Evolutionary conservation across 2,329 filamentous ascomycete genomes (phyloP).

Genomic region (Magnaporthiopsis rhizophila): DNA sequence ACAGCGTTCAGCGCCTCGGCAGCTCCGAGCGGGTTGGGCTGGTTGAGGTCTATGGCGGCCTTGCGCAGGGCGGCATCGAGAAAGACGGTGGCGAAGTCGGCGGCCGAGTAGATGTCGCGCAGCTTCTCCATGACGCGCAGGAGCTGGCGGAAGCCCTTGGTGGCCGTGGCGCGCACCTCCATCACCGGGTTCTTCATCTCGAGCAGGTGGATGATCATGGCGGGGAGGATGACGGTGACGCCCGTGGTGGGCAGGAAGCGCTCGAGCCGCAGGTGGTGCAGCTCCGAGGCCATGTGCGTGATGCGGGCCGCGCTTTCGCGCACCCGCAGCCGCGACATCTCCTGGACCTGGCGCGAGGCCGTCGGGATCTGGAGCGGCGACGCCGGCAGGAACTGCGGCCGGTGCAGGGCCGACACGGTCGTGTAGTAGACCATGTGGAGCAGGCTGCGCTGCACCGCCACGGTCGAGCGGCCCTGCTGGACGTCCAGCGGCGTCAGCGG

Average conservation of each 20-base stretch:
- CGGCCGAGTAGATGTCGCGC: conserved; percentile 82
- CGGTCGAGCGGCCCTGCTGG: conserved; percentile 50
- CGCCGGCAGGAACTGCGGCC: conserved; percentile 80
- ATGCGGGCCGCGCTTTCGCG: conserved; percentile 79
- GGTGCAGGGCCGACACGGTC: conserved; percentile 81
- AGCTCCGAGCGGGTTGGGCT: conserved; percentile 24
- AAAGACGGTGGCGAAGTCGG: conserved; percentile 94
- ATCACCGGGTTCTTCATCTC: conserved; percentile 81
- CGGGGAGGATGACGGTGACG: conserved; percentile 82
- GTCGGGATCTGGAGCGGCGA: conserved; percentile 46
- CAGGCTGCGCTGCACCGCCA: conserved; percentile 69
- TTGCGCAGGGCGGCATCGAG: conserved; percentile 87
- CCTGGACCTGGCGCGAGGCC: conserved; percentile 62
- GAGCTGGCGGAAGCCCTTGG: conserved; percentile 80
- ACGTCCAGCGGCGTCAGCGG: conserved; percentile 45
- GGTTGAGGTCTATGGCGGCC: conserved; percentile 64
- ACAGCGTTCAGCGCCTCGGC: conserved; percentile 17
- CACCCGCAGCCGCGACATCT: conserved; percentile 74
- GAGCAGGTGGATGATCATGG: conserved; percentile 87
- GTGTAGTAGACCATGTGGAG: conserved; percentile 93
- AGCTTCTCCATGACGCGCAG: conserved; percentile 87
- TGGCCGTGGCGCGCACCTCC: conserved; percentile 62
- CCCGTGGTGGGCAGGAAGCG: conserved; percentile 80
- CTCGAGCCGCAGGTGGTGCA: conserved; percentile 66
- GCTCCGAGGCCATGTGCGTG: conserved; percentile 71